phyloP scores from a whole-genome alignment of 495 filamentous ascomycete genomes.

The Aspergillus leporis region DNA sequence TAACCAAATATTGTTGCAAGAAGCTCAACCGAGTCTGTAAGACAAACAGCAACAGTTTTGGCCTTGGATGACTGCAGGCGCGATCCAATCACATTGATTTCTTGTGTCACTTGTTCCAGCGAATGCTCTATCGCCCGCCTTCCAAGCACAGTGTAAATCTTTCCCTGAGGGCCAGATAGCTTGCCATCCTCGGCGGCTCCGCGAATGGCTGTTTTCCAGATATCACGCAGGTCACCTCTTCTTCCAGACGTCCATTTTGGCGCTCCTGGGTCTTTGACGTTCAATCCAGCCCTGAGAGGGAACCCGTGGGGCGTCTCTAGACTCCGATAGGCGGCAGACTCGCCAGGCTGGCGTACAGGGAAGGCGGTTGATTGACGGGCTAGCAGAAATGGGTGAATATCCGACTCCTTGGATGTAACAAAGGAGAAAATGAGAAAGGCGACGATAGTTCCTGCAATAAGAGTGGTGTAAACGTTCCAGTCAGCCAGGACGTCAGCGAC shows the following conservation, averaged over 20 bases:
- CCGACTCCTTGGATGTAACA: slow-evolving; percentile 67
- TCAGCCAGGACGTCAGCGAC: slow-evolving; percentile 67
- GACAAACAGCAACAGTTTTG: slow-evolving; percentile 83
- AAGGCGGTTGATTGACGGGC: slow-evolving; percentile 77
- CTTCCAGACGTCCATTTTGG: slow-evolving; percentile 80
- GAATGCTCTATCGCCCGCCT: slow-evolving; percentile 68
- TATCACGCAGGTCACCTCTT: slow-evolving; percentile 87
- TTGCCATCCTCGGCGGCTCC: slow-evolving; percentile 62
- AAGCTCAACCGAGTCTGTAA: slow-evolving; percentile 91
- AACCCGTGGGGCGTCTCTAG: slow-evolving; percentile 80
- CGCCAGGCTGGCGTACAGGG: slow-evolving; percentile 76
- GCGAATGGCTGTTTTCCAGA: slow-evolving; percentile 78
- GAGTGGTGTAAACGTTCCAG: slow-evolving; percentile 76
- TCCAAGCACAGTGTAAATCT: slow-evolving; percentile 79
- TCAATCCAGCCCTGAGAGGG: slow-evolving; percentile 77
- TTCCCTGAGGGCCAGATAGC: slow-evolving; percentile 63
- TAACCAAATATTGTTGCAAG: slow-evolving; percentile 69
- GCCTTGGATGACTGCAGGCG: slow-evolving; percentile 66
- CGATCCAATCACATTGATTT: slow-evolving; percentile 85
- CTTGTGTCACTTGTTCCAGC: slow-evolving; percentile 70
- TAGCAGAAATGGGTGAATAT: slow-evolving; percentile 88
- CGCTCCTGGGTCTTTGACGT: slow-evolving; percentile 78
- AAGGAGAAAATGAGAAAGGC: slow-evolving; percentile 64
- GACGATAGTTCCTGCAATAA: slow-evolving; percentile 58
- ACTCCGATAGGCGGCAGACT: slow-evolving; percentile 81